Evolutionary conservation across 2,329 filamentous ascomycete species (phyloP).

Genomic region (Zymoseptoria pseudotritici): DNA sequence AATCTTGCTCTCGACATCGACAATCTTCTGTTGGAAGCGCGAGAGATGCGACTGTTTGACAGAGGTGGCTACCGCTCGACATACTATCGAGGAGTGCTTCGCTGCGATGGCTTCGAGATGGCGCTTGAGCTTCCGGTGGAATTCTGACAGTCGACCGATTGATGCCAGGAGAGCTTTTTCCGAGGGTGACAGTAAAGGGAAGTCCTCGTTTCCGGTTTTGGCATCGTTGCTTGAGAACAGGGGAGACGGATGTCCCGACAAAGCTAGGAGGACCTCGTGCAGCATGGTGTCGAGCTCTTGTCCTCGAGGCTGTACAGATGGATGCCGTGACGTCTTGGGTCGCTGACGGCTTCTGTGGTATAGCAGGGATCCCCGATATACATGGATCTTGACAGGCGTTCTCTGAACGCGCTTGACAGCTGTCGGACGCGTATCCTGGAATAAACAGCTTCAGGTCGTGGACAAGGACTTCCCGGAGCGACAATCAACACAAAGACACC

Average conservation of each 20-base stretch:
- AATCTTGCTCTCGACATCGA: conserved; percentile 75
- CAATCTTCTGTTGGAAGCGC: conserved; percentile 72
- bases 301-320: no score
- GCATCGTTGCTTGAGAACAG: conserved; percentile 55
- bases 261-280: conserved; percentile 94
- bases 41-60: conserved; percentile 68
- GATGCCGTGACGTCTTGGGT: no score
- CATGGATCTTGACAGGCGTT: neutral
- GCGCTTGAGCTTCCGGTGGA: conserved; percentile 65
- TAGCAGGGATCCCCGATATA: neutral
- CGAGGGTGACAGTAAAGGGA: conserved; percentile 59
- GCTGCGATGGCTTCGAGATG: conserved; percentile 61
- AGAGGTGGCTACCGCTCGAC: conserved; percentile 75
- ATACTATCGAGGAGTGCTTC: conserved; percentile 71
- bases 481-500: neutral
- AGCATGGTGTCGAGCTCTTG: conserved; percentile 56
- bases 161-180: conserved; percentile 75
- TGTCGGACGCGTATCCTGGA: neutral
- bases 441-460: neutral
- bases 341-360: neutral
- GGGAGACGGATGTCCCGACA: conserved; percentile 87
- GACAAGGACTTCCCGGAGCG: neutral
- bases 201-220: conserved; percentile 27
- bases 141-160: conserved; percentile 66
- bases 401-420: neutral